Conservation (phyloP, 139 green algal species). For the Trebouxia sp. region DNA sequence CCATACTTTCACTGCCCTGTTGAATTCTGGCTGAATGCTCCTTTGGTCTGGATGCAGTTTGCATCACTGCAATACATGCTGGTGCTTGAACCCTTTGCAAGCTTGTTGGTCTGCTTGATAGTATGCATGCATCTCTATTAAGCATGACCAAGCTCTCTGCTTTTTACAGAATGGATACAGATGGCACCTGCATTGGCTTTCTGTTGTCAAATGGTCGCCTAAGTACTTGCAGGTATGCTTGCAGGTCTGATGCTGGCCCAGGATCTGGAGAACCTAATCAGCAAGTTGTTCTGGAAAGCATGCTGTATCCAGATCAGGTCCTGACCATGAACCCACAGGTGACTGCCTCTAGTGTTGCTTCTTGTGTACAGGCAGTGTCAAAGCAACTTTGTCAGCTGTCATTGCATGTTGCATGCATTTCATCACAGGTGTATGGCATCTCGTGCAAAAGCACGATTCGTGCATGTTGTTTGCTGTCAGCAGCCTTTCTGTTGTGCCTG, state of each 20-base stretch:
- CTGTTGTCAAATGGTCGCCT: not conserved
- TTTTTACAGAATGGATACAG: not conserved
- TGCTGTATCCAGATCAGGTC: not conserved
- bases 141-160: not conserved
- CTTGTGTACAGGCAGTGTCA: not conserved
- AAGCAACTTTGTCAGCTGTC: not conserved
- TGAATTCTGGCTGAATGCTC: too few species aligned
- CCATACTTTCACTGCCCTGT: too few species aligned
- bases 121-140: not conserved
- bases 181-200: not conserved
- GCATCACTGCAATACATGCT: not conserved
- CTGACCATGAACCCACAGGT: not conserved
- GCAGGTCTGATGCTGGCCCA: too few species aligned
- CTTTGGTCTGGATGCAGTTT: too few species aligned
- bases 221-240: not conserved
- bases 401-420: not conserved
- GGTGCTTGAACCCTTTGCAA: not conserved
- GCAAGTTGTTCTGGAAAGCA: conserved; percentile 21
- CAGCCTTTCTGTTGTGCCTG: not conserved
- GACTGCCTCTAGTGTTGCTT: not conserved
- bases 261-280: too few species aligned
- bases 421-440: not conserved
- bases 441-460: not conserved
- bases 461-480: not conserved
- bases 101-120: too few species aligned